These are phyloP conservation scores for Eucalyptus rudis DNA, from an alignment of 345 rosid genomes.

Conservation along the genomic window DNA sequence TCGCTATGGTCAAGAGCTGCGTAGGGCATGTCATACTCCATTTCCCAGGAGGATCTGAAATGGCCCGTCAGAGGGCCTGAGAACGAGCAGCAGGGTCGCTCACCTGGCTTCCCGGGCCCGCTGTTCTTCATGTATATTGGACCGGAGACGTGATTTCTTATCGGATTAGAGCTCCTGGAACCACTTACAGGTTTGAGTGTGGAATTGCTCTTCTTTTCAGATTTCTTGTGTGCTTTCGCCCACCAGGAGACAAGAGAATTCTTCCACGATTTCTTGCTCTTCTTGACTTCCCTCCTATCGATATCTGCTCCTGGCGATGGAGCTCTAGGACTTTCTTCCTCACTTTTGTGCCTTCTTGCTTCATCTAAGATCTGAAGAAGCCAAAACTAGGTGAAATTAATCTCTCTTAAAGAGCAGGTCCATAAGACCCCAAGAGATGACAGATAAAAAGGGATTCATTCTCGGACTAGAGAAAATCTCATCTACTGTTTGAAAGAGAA, in stretches of 20 bases:
- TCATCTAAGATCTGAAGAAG: constrained; percentile 28
- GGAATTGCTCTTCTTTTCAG: constrained; percentile 12
- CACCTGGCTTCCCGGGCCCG: not conserved
- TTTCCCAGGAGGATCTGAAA: not conserved
- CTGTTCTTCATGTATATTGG: not conserved
- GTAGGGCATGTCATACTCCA: constrained; percentile 16
- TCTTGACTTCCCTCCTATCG: constrained; percentile 2
- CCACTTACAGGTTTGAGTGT: not conserved
- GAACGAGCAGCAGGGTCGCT: not conserved
- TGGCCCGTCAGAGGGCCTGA: not conserved
- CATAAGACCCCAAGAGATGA: not conserved
- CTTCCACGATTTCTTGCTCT: constrained; percentile 27
- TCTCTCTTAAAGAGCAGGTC: not conserved
- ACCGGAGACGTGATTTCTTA: constrained; percentile 5
- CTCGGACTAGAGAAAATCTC: not conserved
- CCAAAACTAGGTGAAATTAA: not conserved
- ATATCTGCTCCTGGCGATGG: not conserved
- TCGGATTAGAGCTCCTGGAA: constrained; percentile 1
- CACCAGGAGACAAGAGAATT: constrained; percentile 26
- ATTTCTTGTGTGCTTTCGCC: not conserved
- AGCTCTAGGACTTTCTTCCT: not conserved
- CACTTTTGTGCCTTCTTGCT: constrained; percentile 24
- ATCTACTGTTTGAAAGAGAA: not conserved
- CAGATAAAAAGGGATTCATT: not conserved
- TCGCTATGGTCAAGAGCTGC: constrained; percentile 8